phyloP scores from a whole-genome alignment of 2,329 filamentous ascomycete species.

The Dactylellina parvicollis region DNA sequence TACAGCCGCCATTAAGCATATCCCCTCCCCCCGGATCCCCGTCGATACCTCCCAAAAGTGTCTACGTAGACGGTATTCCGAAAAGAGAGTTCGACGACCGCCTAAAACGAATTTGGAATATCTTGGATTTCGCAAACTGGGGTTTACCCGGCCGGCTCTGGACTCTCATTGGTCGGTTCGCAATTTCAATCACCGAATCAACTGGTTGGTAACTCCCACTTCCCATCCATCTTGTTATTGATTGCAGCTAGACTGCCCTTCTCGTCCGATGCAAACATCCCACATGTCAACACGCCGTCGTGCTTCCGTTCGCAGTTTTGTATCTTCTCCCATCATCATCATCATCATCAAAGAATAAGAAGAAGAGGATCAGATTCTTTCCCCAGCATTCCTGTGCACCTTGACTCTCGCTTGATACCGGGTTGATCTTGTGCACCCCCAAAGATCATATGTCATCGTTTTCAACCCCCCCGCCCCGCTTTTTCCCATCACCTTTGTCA shows the following conservation, averaged over 20 bases:
- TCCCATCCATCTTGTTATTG: conserved; percentile 6
- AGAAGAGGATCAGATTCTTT: not conserved
- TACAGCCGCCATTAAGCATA: conserved; percentile 52
- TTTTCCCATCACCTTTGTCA: conserved; percentile 31
- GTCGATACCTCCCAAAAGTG: conserved; percentile 13
- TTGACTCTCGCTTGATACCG: conserved; percentile 11
- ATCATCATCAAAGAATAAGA: too few species aligned
- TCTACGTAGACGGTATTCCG: conserved; percentile 40
- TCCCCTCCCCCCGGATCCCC: conserved; percentile 32
- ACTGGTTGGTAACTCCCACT: conserved; percentile 31
- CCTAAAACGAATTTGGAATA: conserved; percentile 52
- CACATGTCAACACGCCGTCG: conserved; percentile 17
- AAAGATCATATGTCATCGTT: conserved; percentile 39
- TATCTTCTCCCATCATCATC: too few species aligned
- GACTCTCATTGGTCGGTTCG: conserved; percentile 31
- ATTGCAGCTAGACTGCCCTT: not conserved
- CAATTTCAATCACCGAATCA: conserved; percentile 28
- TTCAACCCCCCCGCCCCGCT: conserved; percentile 40
- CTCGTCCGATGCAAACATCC: conserved; percentile 43
- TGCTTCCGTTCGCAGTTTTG: conserved; percentile 39
- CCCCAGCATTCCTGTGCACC: conserved; percentile 29
- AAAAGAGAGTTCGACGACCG: conserved; percentile 34
- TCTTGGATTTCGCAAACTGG: conserved; percentile 20
- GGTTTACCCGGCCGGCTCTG: conserved; percentile 42
- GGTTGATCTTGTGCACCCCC: conserved; percentile 24